Evolutionary conservation across 768 basidiomycete genomes (phyloP).

Genomic region (Chalciporus piperatus): DNA sequence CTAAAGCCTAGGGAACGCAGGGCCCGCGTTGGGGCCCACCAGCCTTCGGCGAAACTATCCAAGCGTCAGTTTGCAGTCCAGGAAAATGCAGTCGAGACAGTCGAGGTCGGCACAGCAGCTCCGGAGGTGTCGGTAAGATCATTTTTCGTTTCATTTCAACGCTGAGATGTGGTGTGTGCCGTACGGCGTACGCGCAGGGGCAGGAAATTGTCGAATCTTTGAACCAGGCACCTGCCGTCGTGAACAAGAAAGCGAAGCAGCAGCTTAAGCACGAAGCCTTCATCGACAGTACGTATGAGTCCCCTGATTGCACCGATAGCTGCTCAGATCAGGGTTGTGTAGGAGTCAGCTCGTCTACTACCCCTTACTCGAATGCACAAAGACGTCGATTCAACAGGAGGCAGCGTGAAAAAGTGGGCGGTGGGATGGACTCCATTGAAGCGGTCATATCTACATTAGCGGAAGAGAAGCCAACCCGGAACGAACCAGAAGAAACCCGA

Average conservation of each 20-base stretch:
- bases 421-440: conserved; percentile 50
- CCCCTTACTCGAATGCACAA: conserved; percentile 72
- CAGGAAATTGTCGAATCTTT: conserved; percentile 42
- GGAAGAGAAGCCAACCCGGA: conserved; percentile 26
- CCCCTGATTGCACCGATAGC: not conserved
- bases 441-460: conserved; percentile 55
- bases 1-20: conserved; percentile 37
- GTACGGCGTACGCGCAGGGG: conserved; percentile 31
- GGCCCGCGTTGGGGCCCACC: conserved; percentile 45
- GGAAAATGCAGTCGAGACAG: conserved; percentile 45
- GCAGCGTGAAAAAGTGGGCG: conserved; percentile 56
- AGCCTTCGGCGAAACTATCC: conserved; percentile 47
- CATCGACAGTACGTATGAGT: conserved; percentile 50
- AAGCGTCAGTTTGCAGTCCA: conserved; percentile 51
- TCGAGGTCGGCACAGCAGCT: conserved; percentile 41
- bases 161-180: not conserved
- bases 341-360: conserved; percentile 49
- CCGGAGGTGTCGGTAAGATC: conserved; percentile 41
- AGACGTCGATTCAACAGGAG: conserved; percentile 67
- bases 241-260: conserved; percentile 68
- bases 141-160: not conserved
- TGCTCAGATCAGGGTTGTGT: not conserved
- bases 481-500: conserved; percentile 14
- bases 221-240: conserved; percentile 21
- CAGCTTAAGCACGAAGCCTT: conserved; percentile 66